phyloP scores from a whole-genome alignment of 2,329 filamentous ascomycete species.

The Sarocladium brachiariae region DNA sequence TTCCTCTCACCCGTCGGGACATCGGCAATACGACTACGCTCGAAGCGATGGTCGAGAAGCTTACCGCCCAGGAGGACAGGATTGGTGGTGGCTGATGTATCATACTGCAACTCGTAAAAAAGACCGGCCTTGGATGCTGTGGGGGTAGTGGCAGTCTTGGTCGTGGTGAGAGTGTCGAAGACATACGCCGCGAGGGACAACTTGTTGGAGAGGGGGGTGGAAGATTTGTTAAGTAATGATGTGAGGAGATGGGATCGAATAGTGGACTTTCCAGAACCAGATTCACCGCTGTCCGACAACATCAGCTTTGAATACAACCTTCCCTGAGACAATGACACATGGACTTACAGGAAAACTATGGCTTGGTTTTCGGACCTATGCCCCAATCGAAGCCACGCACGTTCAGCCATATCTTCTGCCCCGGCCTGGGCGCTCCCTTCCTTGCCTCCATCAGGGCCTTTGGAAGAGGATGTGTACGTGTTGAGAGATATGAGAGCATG shows the following conservation, averaged over 20 bases:
- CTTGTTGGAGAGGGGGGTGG: conserved; percentile 88
- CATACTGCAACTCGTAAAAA: conserved; percentile 95
- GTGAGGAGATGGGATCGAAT: conserved; percentile 83
- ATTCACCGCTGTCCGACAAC: conserved; percentile 66
- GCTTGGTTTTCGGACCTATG: conserved; percentile 90
- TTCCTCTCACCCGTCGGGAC: conserved; percentile 95
- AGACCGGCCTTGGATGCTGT: conserved; percentile 93
- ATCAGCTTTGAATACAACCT: background rate
- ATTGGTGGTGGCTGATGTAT: conserved; percentile 76
- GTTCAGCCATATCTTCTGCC: conserved; percentile 83
- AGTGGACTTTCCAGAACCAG: conserved; percentile 92
- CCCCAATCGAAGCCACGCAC: conserved; percentile 79
- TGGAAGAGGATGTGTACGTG: conserved; percentile 84
- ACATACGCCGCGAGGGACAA: conserved; percentile 89
- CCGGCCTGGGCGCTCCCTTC: conserved; percentile 89
- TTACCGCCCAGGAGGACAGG: conserved; percentile 91
- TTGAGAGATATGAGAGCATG: conserved; percentile 90
- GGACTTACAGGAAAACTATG: conserved; percentile 79
- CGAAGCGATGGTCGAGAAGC: conserved; percentile 84
- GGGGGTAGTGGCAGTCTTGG: conserved; percentile 91
- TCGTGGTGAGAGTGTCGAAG: conserved; percentile 93
- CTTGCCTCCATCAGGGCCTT: conserved; percentile 83
- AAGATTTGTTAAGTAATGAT: conserved; percentile 79
- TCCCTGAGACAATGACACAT: background rate
- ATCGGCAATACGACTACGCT: conserved; percentile 82